phyloP scores from a whole-genome alignment of 2,329 filamentous ascomycete species.

The Botrytis sinoallii region DNA sequence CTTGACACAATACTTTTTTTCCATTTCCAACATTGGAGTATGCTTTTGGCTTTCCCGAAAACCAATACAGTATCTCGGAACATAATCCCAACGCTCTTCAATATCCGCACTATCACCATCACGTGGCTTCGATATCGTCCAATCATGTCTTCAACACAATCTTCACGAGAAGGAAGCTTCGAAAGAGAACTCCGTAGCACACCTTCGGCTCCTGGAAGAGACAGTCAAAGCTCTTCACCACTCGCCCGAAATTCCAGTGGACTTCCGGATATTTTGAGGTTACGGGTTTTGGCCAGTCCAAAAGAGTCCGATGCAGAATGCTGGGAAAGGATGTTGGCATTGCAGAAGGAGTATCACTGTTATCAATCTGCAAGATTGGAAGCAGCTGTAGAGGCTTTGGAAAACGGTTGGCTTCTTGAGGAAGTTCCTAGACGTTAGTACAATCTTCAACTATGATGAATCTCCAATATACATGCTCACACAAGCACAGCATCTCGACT shows the following conservation, averaged over 20 bases:
- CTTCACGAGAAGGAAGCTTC: constrained; percentile 19
- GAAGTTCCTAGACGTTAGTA: constrained; percentile 33
- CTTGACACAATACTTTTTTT: background rate
- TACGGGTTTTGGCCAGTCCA: constrained; percentile 12
- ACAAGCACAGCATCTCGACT: constrained; percentile 31
- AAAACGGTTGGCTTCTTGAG: constrained; percentile 28
- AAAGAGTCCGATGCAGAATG: constrained; percentile 30
- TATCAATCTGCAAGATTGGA: constrained; percentile 37
- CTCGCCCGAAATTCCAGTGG: constrained; percentile 15
- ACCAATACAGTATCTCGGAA: background rate
- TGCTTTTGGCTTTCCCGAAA: constrained; percentile 12
- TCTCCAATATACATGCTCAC: background rate
- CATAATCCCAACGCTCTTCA: background rate
- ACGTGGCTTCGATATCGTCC: constrained; percentile 1
- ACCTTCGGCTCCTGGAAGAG: constrained; percentile 15
- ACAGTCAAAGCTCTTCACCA: constrained; percentile 18
- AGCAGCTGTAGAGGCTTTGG: constrained; percentile 35
- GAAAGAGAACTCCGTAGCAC: constrained; percentile 22
- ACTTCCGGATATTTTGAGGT: constrained; percentile 19
- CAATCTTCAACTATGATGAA: background rate
- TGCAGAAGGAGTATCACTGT: constrained; percentile 36
- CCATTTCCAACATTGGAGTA: background rate
- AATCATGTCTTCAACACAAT: constrained; percentile 12
- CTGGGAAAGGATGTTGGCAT: constrained; percentile 34
- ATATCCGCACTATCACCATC: constrained; percentile 4